Percentiles rank a stretch among this genome's conserved stretches.
phyloP scores from a whole-genome alignment of 495 filamentous ascomycete species.

The Rhypophila decipiens region DNA sequence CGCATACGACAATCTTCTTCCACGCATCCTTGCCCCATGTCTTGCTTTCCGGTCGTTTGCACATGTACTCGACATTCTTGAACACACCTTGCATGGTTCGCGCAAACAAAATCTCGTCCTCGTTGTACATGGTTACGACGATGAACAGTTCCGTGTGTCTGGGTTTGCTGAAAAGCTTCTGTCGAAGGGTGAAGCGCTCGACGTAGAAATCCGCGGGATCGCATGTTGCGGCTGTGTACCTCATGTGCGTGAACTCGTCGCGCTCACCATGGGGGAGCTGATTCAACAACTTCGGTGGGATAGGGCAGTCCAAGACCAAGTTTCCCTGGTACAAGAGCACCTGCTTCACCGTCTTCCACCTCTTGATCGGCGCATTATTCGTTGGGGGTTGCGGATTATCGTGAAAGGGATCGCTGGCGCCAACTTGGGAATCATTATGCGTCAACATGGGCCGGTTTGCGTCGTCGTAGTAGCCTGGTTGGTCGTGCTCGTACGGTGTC shows the following conservation, averaged over 20 bases:
- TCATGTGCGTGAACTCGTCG: constrained; percentile 98
- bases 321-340: constrained; percentile 96
- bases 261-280: constrained; percentile 84
- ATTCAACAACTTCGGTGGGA: constrained; percentile 81
- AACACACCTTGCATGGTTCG: constrained; percentile 96
- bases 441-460: constrained; percentile 46
- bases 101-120: constrained; percentile 94
- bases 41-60: constrained; percentile 79
- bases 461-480: constrained; percentile 29
- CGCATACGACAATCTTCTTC: constrained; percentile 99
- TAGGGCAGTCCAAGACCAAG: constrained; percentile 93
- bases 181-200: constrained; percentile 86
- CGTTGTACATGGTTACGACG: constrained; percentile 98
- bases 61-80: constrained; percentile 98
- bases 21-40: constrained; percentile 98
- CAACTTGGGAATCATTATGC: constrained; percentile 39
- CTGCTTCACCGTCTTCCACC: constrained; percentile 99
- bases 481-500: constrained; percentile 37
- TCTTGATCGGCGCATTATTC: constrained; percentile 53
- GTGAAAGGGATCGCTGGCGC: constrained; percentile 38
- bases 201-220: constrained; percentile 84
- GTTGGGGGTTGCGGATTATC: constrained; percentile 45
- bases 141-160: constrained; percentile 96
- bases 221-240: constrained; percentile 94
- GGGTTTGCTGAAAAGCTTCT: constrained; percentile 88